phyloP scores from a whole-genome alignment of 495 filamentous ascomycete genomes.

The Penicillium salamii region DNA sequence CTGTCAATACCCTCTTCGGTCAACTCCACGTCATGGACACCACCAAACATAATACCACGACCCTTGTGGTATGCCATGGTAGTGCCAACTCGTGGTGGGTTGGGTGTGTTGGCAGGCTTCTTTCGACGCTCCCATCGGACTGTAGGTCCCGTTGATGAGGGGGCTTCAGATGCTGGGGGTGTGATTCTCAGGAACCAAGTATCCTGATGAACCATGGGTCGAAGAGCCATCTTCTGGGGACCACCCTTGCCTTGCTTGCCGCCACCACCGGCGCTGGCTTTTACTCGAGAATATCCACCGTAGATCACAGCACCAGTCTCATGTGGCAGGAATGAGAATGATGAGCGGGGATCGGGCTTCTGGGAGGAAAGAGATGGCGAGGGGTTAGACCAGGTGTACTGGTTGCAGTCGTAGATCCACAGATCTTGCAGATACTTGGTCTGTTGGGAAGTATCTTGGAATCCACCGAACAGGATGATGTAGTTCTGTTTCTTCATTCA shows the following conservation, averaged over 20 bases:
- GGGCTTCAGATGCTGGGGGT: constrained; percentile 61
- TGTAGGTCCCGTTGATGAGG: constrained; percentile 57
- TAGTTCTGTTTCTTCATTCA: constrained; percentile 49
- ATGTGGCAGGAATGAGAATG: constrained; percentile 87
- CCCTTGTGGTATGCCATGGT: constrained; percentile 94
- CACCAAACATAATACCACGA: constrained; percentile 88
- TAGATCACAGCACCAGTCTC: constrained; percentile 85
- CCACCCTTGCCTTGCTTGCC: constrained; percentile 62
- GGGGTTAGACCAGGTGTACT: constrained; percentile 75
- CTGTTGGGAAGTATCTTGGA: constrained; percentile 91
- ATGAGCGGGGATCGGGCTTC: constrained; percentile 86
- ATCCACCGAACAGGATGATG: constrained; percentile 75
- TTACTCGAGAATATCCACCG: constrained; percentile 91
- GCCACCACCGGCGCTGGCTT: constrained; percentile 49
- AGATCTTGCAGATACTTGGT: constrained; percentile 81
- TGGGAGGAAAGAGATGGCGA: constrained; percentile 67
- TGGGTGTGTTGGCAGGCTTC: constrained; percentile 84
- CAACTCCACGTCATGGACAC: constrained; percentile 90
- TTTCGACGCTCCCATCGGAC: constrained; percentile 91
- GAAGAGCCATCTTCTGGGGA: constrained; percentile 65
- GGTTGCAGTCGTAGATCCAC: constrained; percentile 68
- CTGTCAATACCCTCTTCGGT: constrained; percentile 94
- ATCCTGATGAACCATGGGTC: constrained; percentile 87
- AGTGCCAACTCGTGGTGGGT: constrained; percentile 76
- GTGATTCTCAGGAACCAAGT: constrained; percentile 88